These are phyloP conservation scores for barley (Hordeum vulgare) DNA, from an alignment of 176 grass and related monocot genomes.

Conservation along the genomic window MorexV3_pseudomolecules_assembly NC_058522.1:66129605-66130104, in stretches of 20 bases:
- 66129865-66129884: background rate
- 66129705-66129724: constrained; percentile 86
- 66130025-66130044: background rate
- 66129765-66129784: background rate
- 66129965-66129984: no score
- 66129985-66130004: background rate
- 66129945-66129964: no score
- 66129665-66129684: background rate
- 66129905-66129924: background rate
- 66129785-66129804: background rate
- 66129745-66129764: constrained; percentile 89
- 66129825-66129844: background rate
- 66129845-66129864: background rate
- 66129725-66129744: constrained; percentile 87
- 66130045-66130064: background rate
- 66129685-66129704: background rate
- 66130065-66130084: background rate
- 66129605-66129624: constrained; percentile 43
- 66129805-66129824: background rate
- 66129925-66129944: background rate
- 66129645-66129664: background rate
- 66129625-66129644: background rate
- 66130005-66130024: background rate
- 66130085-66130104: background rate
- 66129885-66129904: background rate